Percentiles rank a stretch among this genome's conserved stretches.
phyloP scores from a whole-genome alignment of 768 basidiomycete genomes.

The Tubosaeta sp. region DNA sequence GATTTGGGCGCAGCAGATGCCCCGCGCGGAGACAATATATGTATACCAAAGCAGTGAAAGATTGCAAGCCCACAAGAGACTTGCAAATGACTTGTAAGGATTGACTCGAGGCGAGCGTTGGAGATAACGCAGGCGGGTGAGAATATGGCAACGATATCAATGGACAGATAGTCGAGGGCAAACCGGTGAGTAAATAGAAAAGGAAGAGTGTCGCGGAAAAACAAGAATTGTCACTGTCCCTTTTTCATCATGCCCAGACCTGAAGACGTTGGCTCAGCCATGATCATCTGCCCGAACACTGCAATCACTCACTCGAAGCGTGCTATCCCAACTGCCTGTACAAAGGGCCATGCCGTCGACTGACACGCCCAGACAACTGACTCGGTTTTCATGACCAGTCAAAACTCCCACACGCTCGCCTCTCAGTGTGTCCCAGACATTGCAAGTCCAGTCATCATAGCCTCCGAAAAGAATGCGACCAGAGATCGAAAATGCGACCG shows the following conservation, averaged over 20 bases:
- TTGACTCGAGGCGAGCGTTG: constrained; percentile 55
- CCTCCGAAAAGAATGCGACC: constrained; percentile 97
- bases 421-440: constrained; percentile 99
- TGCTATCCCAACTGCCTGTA: constrained; percentile 98
- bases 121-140: constrained; percentile 47
- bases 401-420: constrained; percentile 97
- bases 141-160: constrained; percentile 50
- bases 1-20: constrained; percentile 31
- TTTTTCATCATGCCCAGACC: constrained; percentile 77
- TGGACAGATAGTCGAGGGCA: constrained; percentile 33
- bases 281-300: background rate
- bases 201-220: constrained; percentile 21
- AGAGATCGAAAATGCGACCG: constrained; percentile 97
- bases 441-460: constrained; percentile 99
- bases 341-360: constrained; percentile 98
- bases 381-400: constrained; percentile 97
- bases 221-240: constrained; percentile 22
- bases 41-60: constrained; percentile 34
- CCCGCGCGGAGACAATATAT: constrained; percentile 33
- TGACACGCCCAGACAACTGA: constrained; percentile 93
- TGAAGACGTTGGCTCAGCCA: constrained; percentile 29
- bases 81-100: constrained; percentile 50
- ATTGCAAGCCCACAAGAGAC: constrained; percentile 31
- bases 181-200: constrained; percentile 22
- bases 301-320: constrained; percentile 69